Evolutionary conservation across 441 rosid genomes (phyloP), one percentile per base, ranked within the genome.

Genomic region (Pelargonium citronellum): DNA sequence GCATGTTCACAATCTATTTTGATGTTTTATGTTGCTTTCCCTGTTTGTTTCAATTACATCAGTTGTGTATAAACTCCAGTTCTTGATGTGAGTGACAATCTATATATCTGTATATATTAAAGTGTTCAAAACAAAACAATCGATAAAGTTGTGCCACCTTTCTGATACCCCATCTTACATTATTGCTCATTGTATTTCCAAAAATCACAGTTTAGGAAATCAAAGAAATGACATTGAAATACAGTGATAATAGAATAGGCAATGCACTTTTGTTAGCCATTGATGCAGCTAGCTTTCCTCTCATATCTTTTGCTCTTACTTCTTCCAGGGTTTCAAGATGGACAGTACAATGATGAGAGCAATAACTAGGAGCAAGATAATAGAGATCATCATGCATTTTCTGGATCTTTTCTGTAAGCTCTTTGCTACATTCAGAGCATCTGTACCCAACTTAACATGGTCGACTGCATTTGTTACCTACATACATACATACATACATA

Each of bases 381-480:
- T 81, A 68, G 82, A 46, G 51, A 88, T 86, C 73, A 82, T 79
- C 93, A 85, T 86, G 84, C 93, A 88, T 80, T 88, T 88, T 74
- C 93, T 83, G 7, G 89, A 82, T 60, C 55, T 86, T 75, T 71
- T 83, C 27, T 83, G 93, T 74, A 86, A 74, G 74, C 62, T 81
- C 76, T 83, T 88, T 19, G 93, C 93, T 0, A 67, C 70, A 58
- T 58, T 34, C 13, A 88, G 91, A 49, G 93, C 88, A 67, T 77
- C 82, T 3, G 84, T 86, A 4, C 91, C 93, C 71, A 46, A 67
- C 24, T 83, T 80, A 51, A 88, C 84, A 53, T 85, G 89, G 70
- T 81, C 86, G 47, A 81, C 88, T 71, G 91, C 84, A 75, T 83
- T 81, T 41, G 79, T 77, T 15, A 86, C 91, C 88, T 87, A 19